Conservation (phyloP, 306 rosid genomes). For the Acacia melanoxylon region DNA sequence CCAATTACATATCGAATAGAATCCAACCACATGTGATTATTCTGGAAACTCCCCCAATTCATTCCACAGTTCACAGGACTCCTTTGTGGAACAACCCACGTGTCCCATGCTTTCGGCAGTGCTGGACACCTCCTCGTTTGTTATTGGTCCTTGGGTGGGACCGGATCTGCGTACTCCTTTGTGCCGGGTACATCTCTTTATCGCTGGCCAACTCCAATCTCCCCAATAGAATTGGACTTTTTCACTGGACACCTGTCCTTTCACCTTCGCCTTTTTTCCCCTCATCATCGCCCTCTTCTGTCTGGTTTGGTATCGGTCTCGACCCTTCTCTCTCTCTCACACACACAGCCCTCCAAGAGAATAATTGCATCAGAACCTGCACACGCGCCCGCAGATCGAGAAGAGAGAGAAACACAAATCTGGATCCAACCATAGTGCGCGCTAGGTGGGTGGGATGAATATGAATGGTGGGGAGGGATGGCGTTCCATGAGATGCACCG, state of each 20-base stretch:
- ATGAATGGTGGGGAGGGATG: conserved; percentile 39
- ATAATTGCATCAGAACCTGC: neutral
- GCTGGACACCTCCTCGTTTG: conserved; percentile 25
- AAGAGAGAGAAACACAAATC: neutral
- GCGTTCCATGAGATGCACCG: conserved; percentile 21
- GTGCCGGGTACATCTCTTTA: neutral
- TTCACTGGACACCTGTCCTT: conserved; percentile 9
- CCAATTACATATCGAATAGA: neutral
- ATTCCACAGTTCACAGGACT: neutral
- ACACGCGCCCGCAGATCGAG: neutral
- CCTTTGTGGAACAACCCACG: neutral
- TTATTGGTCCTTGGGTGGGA: conserved; percentile 24
- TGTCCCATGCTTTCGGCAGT: conserved; percentile 26
- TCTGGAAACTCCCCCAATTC: neutral
- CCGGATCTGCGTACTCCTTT: neutral
- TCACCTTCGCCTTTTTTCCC: neutral
- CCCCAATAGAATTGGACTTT: conserved; percentile 28
- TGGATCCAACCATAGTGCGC: neutral
- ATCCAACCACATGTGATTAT: neutral
- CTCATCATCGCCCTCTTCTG: conserved; percentile 3
- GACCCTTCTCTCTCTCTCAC: neutral
- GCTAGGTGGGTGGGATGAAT: neutral
- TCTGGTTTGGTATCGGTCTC: neutral
- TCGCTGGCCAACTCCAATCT: neutral
- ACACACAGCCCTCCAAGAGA: neutral